Conservation (phyloP, 73 alveolate genomes). For the Urostyla sp. region DNA sequence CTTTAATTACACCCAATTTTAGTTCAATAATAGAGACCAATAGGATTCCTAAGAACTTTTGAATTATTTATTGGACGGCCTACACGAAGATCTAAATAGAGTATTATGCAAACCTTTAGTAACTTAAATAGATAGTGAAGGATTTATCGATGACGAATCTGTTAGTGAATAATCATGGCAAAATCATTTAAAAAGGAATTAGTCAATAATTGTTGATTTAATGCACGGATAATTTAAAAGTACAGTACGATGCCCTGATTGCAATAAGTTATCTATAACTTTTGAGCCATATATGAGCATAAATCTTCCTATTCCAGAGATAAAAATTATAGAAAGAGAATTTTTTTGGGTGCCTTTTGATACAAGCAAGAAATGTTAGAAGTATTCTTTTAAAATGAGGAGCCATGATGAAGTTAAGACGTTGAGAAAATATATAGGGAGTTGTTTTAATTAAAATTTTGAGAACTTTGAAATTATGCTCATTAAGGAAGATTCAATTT, state of each 20-base stretch:
- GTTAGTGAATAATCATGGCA: conserved; percentile 82
- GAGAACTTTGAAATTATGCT: conserved; percentile 21
- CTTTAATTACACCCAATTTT: too few relatives aligned
- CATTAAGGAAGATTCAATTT: conserved; percentile 20
- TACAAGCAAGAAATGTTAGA: conserved; percentile 6
- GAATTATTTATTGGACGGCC: conserved; percentile 77
- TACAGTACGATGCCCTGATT: conserved; percentile 80
- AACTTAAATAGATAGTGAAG: conserved; percentile 77
- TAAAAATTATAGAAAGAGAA: conserved; percentile 21
- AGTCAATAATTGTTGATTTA: conserved; percentile 81
- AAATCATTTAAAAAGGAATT: conserved; percentile 74
- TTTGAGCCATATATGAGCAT: conserved; percentile 85
- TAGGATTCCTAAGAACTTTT: conserved; percentile 91
- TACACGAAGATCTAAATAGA: conserved; percentile 87
- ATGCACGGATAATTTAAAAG: conserved; percentile 87
- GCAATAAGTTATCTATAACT: conserved; percentile 78
- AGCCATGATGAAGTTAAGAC: conserved; percentile 32
- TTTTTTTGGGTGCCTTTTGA: conserved; percentile 51
- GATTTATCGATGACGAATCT: conserved; percentile 62
- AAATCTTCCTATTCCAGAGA: conserved; percentile 56
- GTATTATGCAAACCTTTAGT: conserved; percentile 80
- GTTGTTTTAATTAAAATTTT: neutral
- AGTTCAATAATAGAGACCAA: conserved; percentile 73
- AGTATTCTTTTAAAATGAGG: conserved; percentile 2
- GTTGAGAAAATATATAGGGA: neutral